Percentiles rank a stretch among this genome's conserved stretches.
These are phyloP conservation scores for Pseudogymnoascus sp. DNA, from an alignment of 2,329 filamentous ascomycete species.

Conservation along the genomic window DNA sequence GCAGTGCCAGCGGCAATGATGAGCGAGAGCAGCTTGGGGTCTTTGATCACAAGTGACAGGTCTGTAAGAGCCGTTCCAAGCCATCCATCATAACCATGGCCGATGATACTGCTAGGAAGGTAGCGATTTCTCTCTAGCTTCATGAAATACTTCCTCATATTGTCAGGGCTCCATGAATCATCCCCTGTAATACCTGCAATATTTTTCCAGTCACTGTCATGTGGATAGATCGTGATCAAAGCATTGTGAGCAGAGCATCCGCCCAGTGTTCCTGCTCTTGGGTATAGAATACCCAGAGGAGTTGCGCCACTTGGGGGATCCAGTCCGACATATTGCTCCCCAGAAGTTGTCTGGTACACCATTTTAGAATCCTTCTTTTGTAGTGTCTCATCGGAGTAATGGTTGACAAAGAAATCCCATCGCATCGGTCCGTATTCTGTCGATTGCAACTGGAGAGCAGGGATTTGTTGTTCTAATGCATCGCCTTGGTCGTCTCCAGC, in stretches of 20 bases:
- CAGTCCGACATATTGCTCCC: slow-evolving; percentile 18
- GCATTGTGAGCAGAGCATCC: slow-evolving; percentile 20
- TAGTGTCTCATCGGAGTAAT: slow-evolving; percentile 39
- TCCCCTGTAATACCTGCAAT: slow-evolving; percentile 17
- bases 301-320: slow-evolving; percentile 19
- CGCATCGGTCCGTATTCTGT: slow-evolving; percentile 39
- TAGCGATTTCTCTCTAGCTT: slow-evolving; percentile 13
- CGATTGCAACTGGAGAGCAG: slow-evolving; percentile 39
- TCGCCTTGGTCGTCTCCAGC: slow-evolving; percentile 43
- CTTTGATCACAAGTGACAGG: slow-evolving; percentile 14
- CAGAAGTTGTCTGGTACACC: slow-evolving; percentile 32
- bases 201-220: slow-evolving; percentile 17
- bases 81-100: slow-evolving; percentile 18
- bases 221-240: slow-evolving; percentile 15
- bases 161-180: slow-evolving; percentile 13
- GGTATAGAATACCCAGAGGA: slow-evolving; percentile 22
- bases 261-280: slow-evolving; percentile 23
- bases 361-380: slow-evolving; percentile 42
- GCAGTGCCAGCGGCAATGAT: slow-evolving; percentile 16
- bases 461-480: slow-evolving; percentile 37
- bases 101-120: slow-evolving; percentile 13
- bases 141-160: slow-evolving; percentile 14
- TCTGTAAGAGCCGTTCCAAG: slow-evolving; percentile 20
- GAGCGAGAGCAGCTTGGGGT: slow-evolving; percentile 15
- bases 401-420: slow-evolving; percentile 48